Evolutionary conservation across 1,284 basidiomycete genomes (phyloP), one percentile per base, ranked within the genome.

Genomic region (Ceratorhiza oryzae-sativae): DNA sequence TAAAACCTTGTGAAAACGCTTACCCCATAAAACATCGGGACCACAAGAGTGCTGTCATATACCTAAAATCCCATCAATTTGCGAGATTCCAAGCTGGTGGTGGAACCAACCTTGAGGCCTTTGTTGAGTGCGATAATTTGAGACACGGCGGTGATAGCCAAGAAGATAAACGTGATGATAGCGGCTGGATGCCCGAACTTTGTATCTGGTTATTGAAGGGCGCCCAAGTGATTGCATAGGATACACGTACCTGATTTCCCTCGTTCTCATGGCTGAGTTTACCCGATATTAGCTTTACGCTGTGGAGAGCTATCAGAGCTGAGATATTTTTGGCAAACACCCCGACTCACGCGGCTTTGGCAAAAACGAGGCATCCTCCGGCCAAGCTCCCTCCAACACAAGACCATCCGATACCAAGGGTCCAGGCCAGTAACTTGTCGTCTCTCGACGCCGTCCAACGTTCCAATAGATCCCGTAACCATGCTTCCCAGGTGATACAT

Each of bases 61-160:
- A 55, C 48, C 46, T 68, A 32, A 53, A 39, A 42, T 45, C 15
- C 18, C 3, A 12, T 62, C 13, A 48, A 48, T 49, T 13, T 45
- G 32, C 25, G 62, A n/a, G 6, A 46, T 75, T 23, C 60, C 45
- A 73, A 93, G 91, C 76, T 92, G 93, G 3, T 3, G 23, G 13
- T 2, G 15, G 12, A 5, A 10, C 61, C 18, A 32, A 90, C 87
- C 77, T 88, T 89, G 23, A 96, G 83, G 3, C 91, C 95, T 71
- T 90, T 88, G 79, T 97, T 96, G 42, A 97, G 84, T 79, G 93
- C 96, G 53, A 95, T 87, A 74, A 97, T 97, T 79, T 98, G 95
- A 41, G 90, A 81, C 18, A 97, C 88, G 0, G 94, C 95, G 0
- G 94, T 95, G 51, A 87, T 78, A 4, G 85, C 86, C 41, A 97